A percentile compares a stretch with the other conserved stretches of the same genome.
phyloP scores from a whole-genome alignment of 1,284 basidiomycete species.

The Leccinum subrobustum region DNA sequence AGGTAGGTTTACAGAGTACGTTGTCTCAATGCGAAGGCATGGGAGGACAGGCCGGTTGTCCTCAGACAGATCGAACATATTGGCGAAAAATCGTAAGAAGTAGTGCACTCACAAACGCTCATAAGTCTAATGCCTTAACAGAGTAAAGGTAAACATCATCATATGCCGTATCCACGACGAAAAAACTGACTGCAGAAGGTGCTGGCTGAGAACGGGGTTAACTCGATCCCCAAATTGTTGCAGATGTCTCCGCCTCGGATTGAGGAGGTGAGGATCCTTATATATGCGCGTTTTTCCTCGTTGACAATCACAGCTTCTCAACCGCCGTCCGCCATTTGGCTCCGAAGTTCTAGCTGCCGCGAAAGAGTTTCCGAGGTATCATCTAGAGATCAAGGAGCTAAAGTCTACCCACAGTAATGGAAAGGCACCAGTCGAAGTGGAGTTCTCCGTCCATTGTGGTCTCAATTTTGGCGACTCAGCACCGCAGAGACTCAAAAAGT shows the following conservation, averaged over 20 bases:
- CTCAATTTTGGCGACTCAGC: slow-evolving; percentile 35
- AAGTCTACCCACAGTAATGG: slow-evolving; percentile 42
- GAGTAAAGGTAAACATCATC: slow-evolving; percentile 49
- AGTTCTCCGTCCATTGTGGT: slow-evolving; percentile 58
- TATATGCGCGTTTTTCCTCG: neutral
- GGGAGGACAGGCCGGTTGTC: slow-evolving; percentile 81
- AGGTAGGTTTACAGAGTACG: slow-evolving; percentile 50
- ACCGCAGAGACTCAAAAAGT: slow-evolving; percentile 42
- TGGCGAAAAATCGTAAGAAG: slow-evolving; percentile 79
- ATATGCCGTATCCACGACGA: neutral
- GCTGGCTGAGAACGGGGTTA: slow-evolving; percentile 69
- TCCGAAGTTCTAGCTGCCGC: slow-evolving; percentile 59
- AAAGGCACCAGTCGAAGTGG: slow-evolving; percentile 55
- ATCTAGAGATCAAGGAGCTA: slow-evolving; percentile 48
- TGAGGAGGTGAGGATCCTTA: slow-evolving; percentile 51
- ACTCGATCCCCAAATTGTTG: slow-evolving; percentile 55
- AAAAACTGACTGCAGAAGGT: slow-evolving; percentile 44
- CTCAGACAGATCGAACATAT: slow-evolving; percentile 79
- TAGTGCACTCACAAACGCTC: neutral
- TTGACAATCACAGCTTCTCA: slow-evolving; percentile 56
- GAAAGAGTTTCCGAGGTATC: slow-evolving; percentile 65
- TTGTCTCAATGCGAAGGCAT: slow-evolving; percentile 74
- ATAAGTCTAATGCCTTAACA: slow-evolving; percentile 24
- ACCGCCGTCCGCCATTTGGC: slow-evolving; percentile 72
- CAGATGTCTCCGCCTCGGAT: slow-evolving; percentile 57